Evolutionary conservation across 163 green algal species (phyloP), one percentile per base, ranked within the genome.

Genomic region (Smithsoniella earleae): DNA sequence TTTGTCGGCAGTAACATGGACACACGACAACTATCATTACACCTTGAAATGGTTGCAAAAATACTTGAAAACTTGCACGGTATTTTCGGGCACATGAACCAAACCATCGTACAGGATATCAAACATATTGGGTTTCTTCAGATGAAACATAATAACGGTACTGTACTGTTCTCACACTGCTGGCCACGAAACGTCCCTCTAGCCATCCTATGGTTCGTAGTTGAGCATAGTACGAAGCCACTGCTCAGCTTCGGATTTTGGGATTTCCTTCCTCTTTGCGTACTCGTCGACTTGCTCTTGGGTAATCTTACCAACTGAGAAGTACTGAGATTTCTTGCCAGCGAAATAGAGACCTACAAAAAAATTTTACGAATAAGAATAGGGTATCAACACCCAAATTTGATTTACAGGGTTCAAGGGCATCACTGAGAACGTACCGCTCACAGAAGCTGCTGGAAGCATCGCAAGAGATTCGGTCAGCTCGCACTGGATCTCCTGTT

Each of bases 241-340:
- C 22, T 85, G 84, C 77, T 97, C 86, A 13, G 77, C 82, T 36
- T 91, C 89, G 40, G 86, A 82, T 20, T 91, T 22, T 16, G 87
- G 75, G 84, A 95, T 93, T 49, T 87, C 87, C 86, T 98, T 98
- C 38, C 94, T 83, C n/a, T 79, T 73, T 1, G 94, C 90, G 72
- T 98, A 98, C 74, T 95, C 86, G 1, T 80, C 45, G 44, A 96
- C 89, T 77, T 97, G 91, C 76, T 98, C 93, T 40, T 86, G 28
- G 1, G 86, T 92, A 80, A 98, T 96, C 86, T 98, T 97, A 73
- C 93, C 93, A 36, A 98, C 93, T 0, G 90, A 89, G 83, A 98
- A 98, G 87, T 98, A 98, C 62, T 88, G 80, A 25, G 81, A 84
- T 73, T 74, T 81, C 22, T 86, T 86, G 62, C 78, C 82, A 27